Base-by-base conservation (phyloP, 2,329 filamentous ascomycete species). In the Ilyonectria robusta region DNA sequence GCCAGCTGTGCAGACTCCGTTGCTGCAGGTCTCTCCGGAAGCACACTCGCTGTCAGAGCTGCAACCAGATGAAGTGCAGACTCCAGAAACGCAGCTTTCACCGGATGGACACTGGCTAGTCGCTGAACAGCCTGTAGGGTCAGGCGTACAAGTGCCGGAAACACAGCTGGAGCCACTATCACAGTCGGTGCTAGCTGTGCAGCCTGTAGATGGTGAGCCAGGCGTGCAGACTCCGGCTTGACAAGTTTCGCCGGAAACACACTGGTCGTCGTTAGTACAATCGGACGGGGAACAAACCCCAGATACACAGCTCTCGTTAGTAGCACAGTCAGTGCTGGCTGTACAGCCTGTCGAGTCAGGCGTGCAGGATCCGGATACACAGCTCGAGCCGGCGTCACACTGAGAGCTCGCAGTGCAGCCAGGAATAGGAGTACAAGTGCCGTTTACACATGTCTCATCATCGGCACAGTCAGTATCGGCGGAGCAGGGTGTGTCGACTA, bases 401-500 rank as follows among this genome's bases (percentile, higher is more conserved):
- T 46, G 23, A 9, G 15, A 37, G n/a, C 47, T 54, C 2, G 46
- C 13, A 6, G n/a, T 13, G 21, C 61, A 58, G 11, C 15, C 5
- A 1, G 40, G 17, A 8, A 8, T 26, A 6, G 26, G 26, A 26
- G 26, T 17, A n/a, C 40, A 42, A 8, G 17, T 7, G 15, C 40
- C 40, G 11, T 2, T 9, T 3, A 33, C 31, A 33, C 40, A 42
- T 8, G 15, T 42, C 40, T 42, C 40, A 10, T 37, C 54, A 19
- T 33, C 50, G 7, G 31, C 46, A 19, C 61, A 63, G 19, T 63
- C 47, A 4, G 47, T 26, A 9, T 63, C 46, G 23, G 35, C 33
- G 2, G 53, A 35, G 26, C 26, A 26, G 44, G 26, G 26, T 26
- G 5, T 11, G 11, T 11, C 11, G 11, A 11, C 8, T 3, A 2